A percentile compares a stretch with the other conserved stretches of the same genome.
These are phyloP conservation scores for Quercus parvula DNA, from an alignment of 306 rosid genomes.

Conservation along the genomic window DNA sequence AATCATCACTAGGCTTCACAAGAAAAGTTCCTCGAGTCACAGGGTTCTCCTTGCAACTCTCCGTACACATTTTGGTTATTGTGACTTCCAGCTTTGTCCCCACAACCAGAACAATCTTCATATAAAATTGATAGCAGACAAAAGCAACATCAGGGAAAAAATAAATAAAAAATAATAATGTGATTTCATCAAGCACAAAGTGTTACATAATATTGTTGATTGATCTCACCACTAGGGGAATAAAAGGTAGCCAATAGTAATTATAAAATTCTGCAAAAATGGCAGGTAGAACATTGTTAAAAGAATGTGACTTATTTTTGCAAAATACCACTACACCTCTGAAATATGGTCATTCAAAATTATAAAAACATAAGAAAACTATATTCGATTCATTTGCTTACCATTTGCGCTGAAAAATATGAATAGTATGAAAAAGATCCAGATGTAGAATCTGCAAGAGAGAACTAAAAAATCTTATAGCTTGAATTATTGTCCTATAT, in stretches of 20 bases:
- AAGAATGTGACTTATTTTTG: not conserved
- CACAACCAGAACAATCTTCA: constrained; percentile 51
- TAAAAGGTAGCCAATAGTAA: constrained; percentile 67
- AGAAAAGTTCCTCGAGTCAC: constrained; percentile 49
- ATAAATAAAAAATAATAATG: not conserved
- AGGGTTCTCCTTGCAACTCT: constrained; percentile 40
- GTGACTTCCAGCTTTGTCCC: constrained; percentile 62
- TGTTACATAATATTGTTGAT: not conserved
- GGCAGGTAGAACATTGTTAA: not conserved
- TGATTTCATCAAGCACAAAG: not conserved
- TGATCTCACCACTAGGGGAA: constrained; percentile 56
- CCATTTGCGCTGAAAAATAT: constrained; percentile 60
- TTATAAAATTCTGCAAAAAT: constrained; percentile 55
- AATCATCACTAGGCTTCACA: constrained; percentile 49
- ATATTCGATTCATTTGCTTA: constrained; percentile 11
- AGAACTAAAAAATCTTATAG: not conserved
- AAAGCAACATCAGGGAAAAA: not conserved
- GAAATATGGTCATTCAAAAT: too few species aligned
- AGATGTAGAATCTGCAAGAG: constrained; percentile 58
- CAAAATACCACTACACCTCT: not conserved
- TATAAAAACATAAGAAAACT: not conserved
- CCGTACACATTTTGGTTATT: constrained; percentile 57
- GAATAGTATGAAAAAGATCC: constrained; percentile 55
- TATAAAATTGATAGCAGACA: not conserved
- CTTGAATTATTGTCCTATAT: not conserved